Base-by-base conservation (phyloP, 2,329 filamentous ascomycete species). In the Clonostachys byssicola region DNA sequence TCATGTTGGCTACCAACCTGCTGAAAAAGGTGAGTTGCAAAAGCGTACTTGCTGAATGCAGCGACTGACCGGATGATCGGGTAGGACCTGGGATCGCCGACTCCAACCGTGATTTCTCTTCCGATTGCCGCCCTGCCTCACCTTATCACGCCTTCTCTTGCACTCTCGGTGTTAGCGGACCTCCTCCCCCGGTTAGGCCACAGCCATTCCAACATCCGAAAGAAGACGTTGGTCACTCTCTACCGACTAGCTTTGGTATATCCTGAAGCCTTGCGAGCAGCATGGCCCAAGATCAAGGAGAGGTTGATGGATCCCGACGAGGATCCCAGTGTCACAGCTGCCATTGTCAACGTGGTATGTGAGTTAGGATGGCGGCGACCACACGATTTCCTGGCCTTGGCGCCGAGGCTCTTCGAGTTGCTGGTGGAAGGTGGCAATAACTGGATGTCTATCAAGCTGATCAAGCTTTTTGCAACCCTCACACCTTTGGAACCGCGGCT, bases 361-460 rank as follows among this genome's bases (percentile, higher is more conserved):
- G 94, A 99, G 67, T 73, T 99, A 38, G 92, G 92, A 6, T 96
- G 92, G 89, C 82, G 94, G 56, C 80, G 94, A 55, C 94, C 94
- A 5, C 86, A 92, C 55, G 94, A 99, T 66, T 97, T 97, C 57
- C 74, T 99, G 33, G 89, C 94, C 13, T 75, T 99, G 33, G 94
- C 94, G 1, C 94, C 94, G 9, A 80, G 94, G 49, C 70, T 99
- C 23, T 99, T 97, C 59, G 92, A 96, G 61, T 77, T 99, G 16
- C 73, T 99, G 23, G 92, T 96, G 12, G 88, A 95, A 51, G 86
- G 91, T 47, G 88, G 88, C 36, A 97, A 99, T 67, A 99, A 99
- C 67, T 99, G 94, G 94, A 97, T 99, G 92, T 92, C 92, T 49
- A 99, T 99, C 63, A 99, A 99, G 65, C 82, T 99, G 52, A 97